phyloP scores from a whole-genome alignment of 2,329 filamentous ascomycete species.

The Fusarium sp. region DNA sequence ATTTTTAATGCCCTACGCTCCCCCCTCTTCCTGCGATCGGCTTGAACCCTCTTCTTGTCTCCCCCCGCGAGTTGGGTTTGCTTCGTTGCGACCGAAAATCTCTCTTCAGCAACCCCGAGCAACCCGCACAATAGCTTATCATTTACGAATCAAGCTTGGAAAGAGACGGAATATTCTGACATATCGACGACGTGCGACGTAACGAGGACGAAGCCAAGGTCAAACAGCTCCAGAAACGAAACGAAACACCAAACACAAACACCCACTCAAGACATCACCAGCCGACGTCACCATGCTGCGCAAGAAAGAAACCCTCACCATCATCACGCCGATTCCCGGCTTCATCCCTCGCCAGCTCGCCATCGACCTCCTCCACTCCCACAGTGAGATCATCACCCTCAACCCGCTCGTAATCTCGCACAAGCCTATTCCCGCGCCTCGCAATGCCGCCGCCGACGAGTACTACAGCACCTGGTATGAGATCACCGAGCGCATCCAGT shows the following conservation, averaged over 20 bases:
- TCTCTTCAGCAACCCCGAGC: neutral
- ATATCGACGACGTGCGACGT: neutral
- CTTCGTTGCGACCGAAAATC: conserved; percentile 4
- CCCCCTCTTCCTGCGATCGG: conserved; percentile 1
- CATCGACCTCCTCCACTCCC: conserved; percentile 78
- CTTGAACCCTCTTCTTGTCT: neutral
- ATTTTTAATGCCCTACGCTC: conserved; percentile 6
- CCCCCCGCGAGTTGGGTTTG: conserved; percentile 1
- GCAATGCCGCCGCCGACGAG: conserved; percentile 75
- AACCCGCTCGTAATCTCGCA: conserved; percentile 76
- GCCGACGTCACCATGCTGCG: conserved; percentile 59
- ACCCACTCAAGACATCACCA: neutral
- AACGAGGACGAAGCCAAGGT: neutral
- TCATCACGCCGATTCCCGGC: conserved; percentile 76
- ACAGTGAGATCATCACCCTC: conserved; percentile 77
- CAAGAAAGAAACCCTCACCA: conserved; percentile 75
- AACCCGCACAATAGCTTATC: conserved; percentile 3
- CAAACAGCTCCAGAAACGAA: conserved; percentile 11
- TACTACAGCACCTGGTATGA: conserved; percentile 82
- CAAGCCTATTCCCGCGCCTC: conserved; percentile 73
- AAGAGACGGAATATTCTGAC: conserved; percentile 9
- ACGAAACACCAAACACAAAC: conserved; percentile 13
- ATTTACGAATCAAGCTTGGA: neutral
- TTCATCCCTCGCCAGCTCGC: conserved; percentile 79
- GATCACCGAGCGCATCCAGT: conserved; percentile 76